phyloP scores from a whole-genome alignment of 2,329 filamentous ascomycete species.

The Podosphaera leucotricha region DNA sequence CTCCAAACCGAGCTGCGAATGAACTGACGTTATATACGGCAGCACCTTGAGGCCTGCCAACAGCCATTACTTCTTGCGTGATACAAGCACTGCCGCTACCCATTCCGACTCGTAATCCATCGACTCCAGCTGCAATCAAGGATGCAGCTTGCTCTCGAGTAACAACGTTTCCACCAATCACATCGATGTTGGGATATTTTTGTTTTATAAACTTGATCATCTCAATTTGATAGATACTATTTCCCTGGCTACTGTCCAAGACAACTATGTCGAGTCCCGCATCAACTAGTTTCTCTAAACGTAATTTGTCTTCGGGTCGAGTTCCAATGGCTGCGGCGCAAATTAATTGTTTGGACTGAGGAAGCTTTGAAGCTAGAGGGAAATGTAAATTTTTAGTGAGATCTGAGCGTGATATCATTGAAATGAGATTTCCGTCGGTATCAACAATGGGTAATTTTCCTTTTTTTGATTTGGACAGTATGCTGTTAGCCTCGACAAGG shows the following conservation, averaged over 20 bases:
- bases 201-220: constrained; percentile 95
- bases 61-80: constrained; percentile 98
- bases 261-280: constrained; percentile 89
- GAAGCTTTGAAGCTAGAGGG: constrained; percentile 85
- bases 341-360: constrained; percentile 91
- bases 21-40: constrained; percentile 73
- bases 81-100: constrained; percentile 95
- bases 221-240: constrained; percentile 95
- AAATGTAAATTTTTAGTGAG: constrained; percentile 98
- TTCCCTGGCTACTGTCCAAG: constrained; percentile 89
- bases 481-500: constrained; percentile 71
- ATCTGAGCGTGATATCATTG: constrained; percentile 82
- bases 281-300: constrained; percentile 71
- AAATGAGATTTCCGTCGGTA: constrained; percentile 60
- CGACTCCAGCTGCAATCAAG: constrained; percentile 80
- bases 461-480: constrained; percentile 90
- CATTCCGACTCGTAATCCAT: constrained; percentile 97
- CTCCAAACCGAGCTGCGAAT: constrained; percentile 81
- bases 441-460: constrained; percentile 92
- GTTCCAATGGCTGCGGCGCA: constrained; percentile 91
- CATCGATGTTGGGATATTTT: constrained; percentile 64
- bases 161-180: constrained; percentile 96
- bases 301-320: constrained; percentile 71
- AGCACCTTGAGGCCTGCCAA: constrained; percentile 85
- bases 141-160: constrained; percentile 86